phyloP scores from a whole-genome alignment of 2,329 filamentous ascomycete genomes.

The Colletotrichum destructivum region DNA sequence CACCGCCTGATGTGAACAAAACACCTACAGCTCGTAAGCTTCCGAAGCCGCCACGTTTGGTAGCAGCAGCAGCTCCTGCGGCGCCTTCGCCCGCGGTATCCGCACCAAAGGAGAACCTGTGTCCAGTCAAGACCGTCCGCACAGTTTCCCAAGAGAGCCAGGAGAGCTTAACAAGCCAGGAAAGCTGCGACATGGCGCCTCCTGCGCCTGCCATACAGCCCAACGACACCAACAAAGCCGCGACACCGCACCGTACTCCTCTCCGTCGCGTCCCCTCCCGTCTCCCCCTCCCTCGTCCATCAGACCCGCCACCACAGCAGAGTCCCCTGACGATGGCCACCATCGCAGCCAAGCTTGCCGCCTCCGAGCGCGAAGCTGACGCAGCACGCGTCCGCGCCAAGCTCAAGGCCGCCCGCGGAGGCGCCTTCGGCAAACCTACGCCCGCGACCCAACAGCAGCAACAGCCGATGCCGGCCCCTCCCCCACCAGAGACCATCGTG shows the following conservation, averaged over 20 bases:
- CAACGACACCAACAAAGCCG: slow-evolving; percentile 30
- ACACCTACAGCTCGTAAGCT: slow-evolving; percentile 32
- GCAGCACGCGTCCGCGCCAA: slow-evolving; percentile 75
- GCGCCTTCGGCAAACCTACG: slow-evolving; percentile 47
- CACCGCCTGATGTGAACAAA: slow-evolving; percentile 22
- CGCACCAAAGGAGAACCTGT: slow-evolving; percentile 6
- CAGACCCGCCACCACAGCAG: slow-evolving; percentile 62
- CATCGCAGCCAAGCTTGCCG: slow-evolving; percentile 75
- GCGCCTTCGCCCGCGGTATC: slow-evolving; percentile 4
- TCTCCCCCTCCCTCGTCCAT: slow-evolving; percentile 53
- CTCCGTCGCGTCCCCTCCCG: slow-evolving; percentile 50
- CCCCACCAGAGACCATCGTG: slow-evolving; percentile 29
- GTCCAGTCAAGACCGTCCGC: slow-evolving; percentile 16
- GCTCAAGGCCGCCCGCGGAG: slow-evolving; percentile 67
- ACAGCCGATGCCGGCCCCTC: slow-evolving; percentile 43
- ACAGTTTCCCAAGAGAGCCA: slow-evolving; percentile 36
- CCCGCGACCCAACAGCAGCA: slow-evolving; percentile 50
- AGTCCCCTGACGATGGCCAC: slow-evolving; percentile 73
- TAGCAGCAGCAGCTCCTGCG: slow-evolving; percentile 10
- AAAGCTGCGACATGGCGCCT: slow-evolving; percentile 45
- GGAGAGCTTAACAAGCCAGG: slow-evolving; percentile 17
- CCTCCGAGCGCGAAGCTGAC: slow-evolving; percentile 75
- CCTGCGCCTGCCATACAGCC: slow-evolving; percentile 42
- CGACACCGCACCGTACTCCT: slow-evolving; percentile 37
- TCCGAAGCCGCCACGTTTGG: slow-evolving; percentile 36